phyloP scores from a whole-genome alignment of 225 moss, liverwort and hornwort species.

The Marchantia polymorpha region DNA sequence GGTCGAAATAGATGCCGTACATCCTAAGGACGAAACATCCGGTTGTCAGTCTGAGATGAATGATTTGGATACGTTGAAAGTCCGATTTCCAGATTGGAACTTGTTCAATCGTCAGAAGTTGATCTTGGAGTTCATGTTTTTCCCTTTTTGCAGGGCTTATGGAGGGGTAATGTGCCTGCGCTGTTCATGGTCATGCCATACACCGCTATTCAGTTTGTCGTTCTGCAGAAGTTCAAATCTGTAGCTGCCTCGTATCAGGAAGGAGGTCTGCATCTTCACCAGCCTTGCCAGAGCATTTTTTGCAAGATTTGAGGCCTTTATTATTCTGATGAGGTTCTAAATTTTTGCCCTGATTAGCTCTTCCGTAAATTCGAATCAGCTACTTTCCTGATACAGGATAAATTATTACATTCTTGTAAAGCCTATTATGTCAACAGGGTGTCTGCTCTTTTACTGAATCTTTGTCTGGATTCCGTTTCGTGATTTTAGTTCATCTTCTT shows the following conservation, averaged over 20 bases:
- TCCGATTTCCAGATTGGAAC: background rate
- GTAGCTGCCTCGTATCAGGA: slow-evolving; percentile 57
- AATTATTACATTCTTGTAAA: too few species aligned
- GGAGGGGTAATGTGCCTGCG: slow-evolving; percentile 95
- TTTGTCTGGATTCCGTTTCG: background rate
- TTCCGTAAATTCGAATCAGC: background rate
- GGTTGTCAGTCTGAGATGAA: too few species aligned
- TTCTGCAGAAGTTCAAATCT: slow-evolving; percentile 63
- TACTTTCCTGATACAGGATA: slow-evolving; percentile 12
- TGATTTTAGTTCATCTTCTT: background rate
- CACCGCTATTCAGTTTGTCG: slow-evolving; percentile 94
- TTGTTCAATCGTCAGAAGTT: background rate
- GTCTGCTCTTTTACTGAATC: background rate
- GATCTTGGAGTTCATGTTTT: too few species aligned
- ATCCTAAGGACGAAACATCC: too few species aligned
- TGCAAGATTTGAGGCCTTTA: slow-evolving; percentile 26
- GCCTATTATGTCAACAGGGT: too few species aligned
- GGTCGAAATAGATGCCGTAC: background rate
- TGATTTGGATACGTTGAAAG: background rate
- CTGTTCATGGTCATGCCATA: slow-evolving; percentile 94
- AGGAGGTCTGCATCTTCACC: slow-evolving; percentile 61
- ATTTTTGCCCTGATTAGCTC: slow-evolving; percentile 28
- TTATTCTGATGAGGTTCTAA: slow-evolving; percentile 27
- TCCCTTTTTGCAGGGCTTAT: slow-evolving; percentile 56
- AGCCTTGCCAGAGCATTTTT: slow-evolving; percentile 32